Conservation (phyloP, 106 monocot genomes). For the Triglochin maritima region DNA sequence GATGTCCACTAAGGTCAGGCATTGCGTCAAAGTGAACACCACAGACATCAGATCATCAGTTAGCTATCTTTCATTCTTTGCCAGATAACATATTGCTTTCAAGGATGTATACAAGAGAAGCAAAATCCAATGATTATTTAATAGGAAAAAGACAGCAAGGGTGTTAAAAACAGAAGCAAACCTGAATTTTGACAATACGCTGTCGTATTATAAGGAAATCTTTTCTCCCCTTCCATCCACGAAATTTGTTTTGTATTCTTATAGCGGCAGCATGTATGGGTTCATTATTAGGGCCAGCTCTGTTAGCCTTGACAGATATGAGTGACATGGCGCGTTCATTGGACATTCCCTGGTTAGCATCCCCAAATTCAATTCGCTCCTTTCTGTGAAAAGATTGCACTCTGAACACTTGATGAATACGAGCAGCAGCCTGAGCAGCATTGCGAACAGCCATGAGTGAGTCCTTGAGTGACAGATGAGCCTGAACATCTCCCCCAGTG, state of each 20-base stretch:
- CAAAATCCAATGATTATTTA: not conserved
- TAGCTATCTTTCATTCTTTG: too few species aligned
- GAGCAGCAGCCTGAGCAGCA: constrained; percentile 75
- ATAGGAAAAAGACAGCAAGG: not conserved
- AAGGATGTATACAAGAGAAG: not conserved
- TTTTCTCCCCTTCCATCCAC: constrained; percentile 96
- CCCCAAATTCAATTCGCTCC: constrained; percentile 38
- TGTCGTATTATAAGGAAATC: constrained; percentile 75
- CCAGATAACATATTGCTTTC: too few species aligned
- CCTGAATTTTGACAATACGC: constrained; percentile 91
- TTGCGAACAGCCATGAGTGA: constrained; percentile 71
- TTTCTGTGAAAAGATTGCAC: constrained; percentile 90
- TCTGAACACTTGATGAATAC: constrained; percentile 85
- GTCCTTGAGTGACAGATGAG: constrained; percentile 41
- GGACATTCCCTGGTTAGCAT: constrained; percentile 45
- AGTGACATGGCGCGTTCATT: constrained; percentile 67
- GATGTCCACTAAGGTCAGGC: too few species aligned
- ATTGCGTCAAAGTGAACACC: too few species aligned
- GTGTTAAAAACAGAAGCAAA: not conserved
- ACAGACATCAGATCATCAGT: too few species aligned
- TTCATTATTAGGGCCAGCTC: constrained; percentile 33
- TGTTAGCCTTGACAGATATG: constrained; percentile 27
- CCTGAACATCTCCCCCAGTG: constrained; percentile 27
- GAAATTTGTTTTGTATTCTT: constrained; percentile 89
- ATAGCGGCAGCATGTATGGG: constrained; percentile 62